These are phyloP conservation scores for Trichomonascaceae sp. DNA, from an alignment of 1,139 yeast genomes.

Conservation along the genomic window DNA sequence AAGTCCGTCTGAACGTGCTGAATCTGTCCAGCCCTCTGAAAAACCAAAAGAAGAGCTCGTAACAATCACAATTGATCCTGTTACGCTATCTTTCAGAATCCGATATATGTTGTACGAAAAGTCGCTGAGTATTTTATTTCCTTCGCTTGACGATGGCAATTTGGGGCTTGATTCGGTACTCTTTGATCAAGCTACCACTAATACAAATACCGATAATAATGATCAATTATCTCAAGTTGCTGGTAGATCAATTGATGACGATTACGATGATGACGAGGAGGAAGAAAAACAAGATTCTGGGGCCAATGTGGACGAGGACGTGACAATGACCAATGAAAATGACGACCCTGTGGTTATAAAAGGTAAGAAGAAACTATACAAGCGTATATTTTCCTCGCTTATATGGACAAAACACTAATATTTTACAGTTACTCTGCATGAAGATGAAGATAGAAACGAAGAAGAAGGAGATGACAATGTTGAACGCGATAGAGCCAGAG, in stretches of 20 bases:
- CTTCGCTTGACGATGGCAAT: slow-evolving; percentile 20
- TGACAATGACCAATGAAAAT: background rate
- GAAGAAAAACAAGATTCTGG: slow-evolving; percentile 15
- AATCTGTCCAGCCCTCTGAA: slow-evolving; percentile 7
- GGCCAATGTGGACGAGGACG: background rate
- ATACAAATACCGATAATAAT: slow-evolving; percentile 17
- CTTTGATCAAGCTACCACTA: slow-evolving; percentile 30
- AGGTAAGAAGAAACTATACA: background rate
- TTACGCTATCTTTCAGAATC: slow-evolving; percentile 35
- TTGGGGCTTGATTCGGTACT: slow-evolving; percentile 26
- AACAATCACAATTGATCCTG: slow-evolving; percentile 27
- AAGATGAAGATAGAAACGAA: slow-evolving; percentile 10
- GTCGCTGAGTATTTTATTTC: slow-evolving; percentile 29
- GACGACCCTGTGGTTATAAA: slow-evolving; percentile 1
- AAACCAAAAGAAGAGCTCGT: slow-evolving; percentile 9
- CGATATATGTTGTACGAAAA: slow-evolving; percentile 39
- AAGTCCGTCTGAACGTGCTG: slow-evolving; percentile 6
- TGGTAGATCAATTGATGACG: slow-evolving; percentile 25
- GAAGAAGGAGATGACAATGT: slow-evolving; percentile 12
- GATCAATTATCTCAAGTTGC: slow-evolving; percentile 4
- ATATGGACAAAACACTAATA: background rate
- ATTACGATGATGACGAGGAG: slow-evolving; percentile 27
- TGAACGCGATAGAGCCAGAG: slow-evolving; percentile 12
- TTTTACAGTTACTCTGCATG: slow-evolving; percentile 9
- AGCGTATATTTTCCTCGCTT: background rate